Evolutionary conservation across 108 stramenopile genomes (phyloP).

Genomic region (Seminavis robusta): DNA sequence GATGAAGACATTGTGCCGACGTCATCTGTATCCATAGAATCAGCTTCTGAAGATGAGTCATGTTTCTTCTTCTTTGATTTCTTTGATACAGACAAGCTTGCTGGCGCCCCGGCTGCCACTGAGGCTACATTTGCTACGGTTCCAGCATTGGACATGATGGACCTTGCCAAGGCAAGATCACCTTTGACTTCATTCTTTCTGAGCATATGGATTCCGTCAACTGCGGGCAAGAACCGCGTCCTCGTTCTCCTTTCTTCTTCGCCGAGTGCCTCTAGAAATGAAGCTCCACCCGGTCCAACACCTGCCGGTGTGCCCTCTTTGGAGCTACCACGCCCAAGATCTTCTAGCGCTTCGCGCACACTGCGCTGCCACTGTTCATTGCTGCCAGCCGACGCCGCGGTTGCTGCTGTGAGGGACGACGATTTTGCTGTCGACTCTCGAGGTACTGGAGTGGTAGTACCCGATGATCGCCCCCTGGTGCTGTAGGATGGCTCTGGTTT

Average conservation of each 20-base stretch:
- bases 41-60: slow-evolving; percentile 17
- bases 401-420: no score
- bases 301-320: slow-evolving; percentile 8
- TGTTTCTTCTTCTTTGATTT: neutral
- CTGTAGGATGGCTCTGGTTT: slow-evolving; percentile 10
- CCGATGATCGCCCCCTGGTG: slow-evolving; percentile 9
- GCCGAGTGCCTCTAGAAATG: slow-evolving; percentile 65
- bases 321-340: slow-evolving; percentile 18
- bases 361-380: neutral
- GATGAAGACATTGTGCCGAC: slow-evolving; percentile 26
- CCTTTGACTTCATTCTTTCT: slow-evolving; percentile 72
- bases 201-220: slow-evolving; percentile 75
- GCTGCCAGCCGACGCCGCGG: slow-evolving; percentile 6
- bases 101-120: no score
- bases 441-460: neutral
- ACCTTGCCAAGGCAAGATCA: slow-evolving; percentile 59
- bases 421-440: no score
- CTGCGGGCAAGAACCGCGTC: slow-evolving; percentile 71
- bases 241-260: slow-evolving; percentile 78
- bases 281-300: slow-evolving; percentile 20
- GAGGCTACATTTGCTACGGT: slow-evolving; percentile 2
- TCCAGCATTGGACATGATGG: slow-evolving; percentile 13
- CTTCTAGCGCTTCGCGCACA: slow-evolving; percentile 16
- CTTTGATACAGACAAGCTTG: neutral
- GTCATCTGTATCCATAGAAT: slow-evolving; percentile 39